Conservation (phyloP, 2,329 filamentous ascomycete species). For the Xylariaceae sp. region DNA sequence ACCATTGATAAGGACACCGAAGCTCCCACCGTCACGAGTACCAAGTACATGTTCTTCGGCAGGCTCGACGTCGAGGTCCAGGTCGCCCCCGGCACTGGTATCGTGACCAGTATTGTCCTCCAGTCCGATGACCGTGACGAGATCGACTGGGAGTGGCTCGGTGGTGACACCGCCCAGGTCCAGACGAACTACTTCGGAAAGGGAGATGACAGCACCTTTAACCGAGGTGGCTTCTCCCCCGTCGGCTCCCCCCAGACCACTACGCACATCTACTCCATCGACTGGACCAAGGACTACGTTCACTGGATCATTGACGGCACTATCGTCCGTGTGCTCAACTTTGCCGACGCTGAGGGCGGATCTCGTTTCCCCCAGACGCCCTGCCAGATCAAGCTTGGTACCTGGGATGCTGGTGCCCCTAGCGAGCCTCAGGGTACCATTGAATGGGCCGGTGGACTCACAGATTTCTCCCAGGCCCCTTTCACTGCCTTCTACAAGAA, state of each 20-base stretch:
- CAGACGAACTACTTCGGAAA: slow-evolving; percentile 84
- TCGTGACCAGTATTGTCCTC: slow-evolving; percentile 84
- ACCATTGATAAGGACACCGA: slow-evolving; percentile 63
- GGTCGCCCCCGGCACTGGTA: slow-evolving; percentile 72
- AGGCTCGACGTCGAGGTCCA: slow-evolving; percentile 74
- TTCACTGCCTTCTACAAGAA: slow-evolving; percentile 54
- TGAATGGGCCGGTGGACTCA: slow-evolving; percentile 58
- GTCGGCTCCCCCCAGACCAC: slow-evolving; percentile 48
- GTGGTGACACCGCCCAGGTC: slow-evolving; percentile 64
- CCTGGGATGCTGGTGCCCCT: slow-evolving; percentile 57
- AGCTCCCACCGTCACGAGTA: slow-evolving; percentile 65
- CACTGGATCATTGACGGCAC: slow-evolving; percentile 60
- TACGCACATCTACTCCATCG: slow-evolving; percentile 61
- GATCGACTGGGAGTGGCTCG: slow-evolving; percentile 96
- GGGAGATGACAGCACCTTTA: slow-evolving; percentile 61
- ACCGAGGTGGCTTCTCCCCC: slow-evolving; percentile 60
- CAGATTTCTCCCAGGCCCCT: slow-evolving; percentile 48
- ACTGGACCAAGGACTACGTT: slow-evolving; percentile 61
- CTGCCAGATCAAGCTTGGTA: slow-evolving; percentile 64
- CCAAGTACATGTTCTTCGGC: slow-evolving; percentile 97
- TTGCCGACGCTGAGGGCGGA: slow-evolving; percentile 52
- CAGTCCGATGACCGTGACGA: slow-evolving; percentile 89
- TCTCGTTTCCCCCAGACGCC: slow-evolving; percentile 66
- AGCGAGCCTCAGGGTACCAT: slow-evolving; percentile 65
- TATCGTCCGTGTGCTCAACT: slow-evolving; percentile 56